Base-by-base conservation (phyloP, 2,329 filamentous ascomycete genomes). In the Cladosporium sp. region DNA sequence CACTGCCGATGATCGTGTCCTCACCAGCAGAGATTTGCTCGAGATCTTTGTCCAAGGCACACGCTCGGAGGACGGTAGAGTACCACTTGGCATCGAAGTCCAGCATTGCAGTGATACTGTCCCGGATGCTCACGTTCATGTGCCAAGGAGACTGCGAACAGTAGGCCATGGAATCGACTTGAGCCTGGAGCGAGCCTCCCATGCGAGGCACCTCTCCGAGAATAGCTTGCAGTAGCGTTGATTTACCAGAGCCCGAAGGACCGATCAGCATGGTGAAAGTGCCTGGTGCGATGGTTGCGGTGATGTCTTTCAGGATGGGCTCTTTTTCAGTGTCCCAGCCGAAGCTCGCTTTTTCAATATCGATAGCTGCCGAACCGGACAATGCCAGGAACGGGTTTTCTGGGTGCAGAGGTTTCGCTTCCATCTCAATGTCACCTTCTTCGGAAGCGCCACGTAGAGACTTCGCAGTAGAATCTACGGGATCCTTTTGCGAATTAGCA, bases 241-340 rank as follows among this genome's bases (percentile, higher is more conserved):
- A 84, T 66, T 85, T 86, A 4, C 83, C 84, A 66, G 80, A 84
- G 5, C 82, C 83, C 26, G 83, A 81, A 18, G 83, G 82, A 18
- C 83, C 83, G 64, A 84, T 76, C 11, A 85, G 70, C 71, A 84
- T 80, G 28, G 80, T 82, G 58, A 84, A 76, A 65, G 79, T 80
- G 39, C 77, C 77, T 23, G 76, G 77, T 26, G 79, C 75, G 34
- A 84, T 73, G 8, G 69, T 73, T 28, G 83, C 68, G 5, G 75
- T 78, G 65, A 83, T 78, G 16, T 75, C 74, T 46, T 79, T 78
- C 48, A 84, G 67, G 23, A 78, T 70, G 1, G 82, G 74, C 4
- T 76, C 74, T 53, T 80, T 78, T 25, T 79, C 74, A 4, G 72
- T 69, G 49, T 81, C 78, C 82, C 83, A 85, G 10, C 78, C 79